phyloP scores from a whole-genome alignment of 2,329 filamentous ascomycete genomes.

The Talaromyces sp. region DNA sequence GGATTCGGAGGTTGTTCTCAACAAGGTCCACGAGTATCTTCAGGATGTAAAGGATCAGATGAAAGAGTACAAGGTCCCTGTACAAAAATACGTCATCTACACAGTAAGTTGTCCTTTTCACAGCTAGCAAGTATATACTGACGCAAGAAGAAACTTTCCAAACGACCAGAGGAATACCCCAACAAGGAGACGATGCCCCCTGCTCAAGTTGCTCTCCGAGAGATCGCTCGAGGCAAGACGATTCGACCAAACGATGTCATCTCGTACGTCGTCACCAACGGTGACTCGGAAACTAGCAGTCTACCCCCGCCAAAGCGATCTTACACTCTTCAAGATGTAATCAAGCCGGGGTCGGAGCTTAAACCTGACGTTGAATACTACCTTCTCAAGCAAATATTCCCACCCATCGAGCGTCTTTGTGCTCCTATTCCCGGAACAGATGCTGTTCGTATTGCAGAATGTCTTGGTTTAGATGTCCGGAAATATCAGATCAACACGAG shows the following conservation, averaged over 20 bases:
- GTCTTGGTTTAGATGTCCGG: conserved; percentile 81
- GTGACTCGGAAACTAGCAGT: conserved; percentile 56
- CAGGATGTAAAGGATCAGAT: conserved; percentile 79
- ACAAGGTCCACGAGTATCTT: conserved; percentile 89
- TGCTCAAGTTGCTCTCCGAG: conserved; percentile 87
- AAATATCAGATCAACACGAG: conserved; percentile 72
- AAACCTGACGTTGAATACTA: conserved; percentile 96
- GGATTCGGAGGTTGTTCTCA: conserved; percentile 79
- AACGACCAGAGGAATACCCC: conserved; percentile 86
- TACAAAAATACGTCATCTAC: conserved; percentile 92
- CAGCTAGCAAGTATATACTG: neutral
- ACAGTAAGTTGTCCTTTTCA: conserved; percentile 45
- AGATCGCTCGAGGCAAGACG: conserved; percentile 77
- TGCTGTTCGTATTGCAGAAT: conserved; percentile 81
- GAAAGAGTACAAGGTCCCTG: conserved; percentile 68
- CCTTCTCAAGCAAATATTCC: conserved; percentile 95
- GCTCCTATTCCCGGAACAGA: conserved; percentile 93
- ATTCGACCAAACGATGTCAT: conserved; percentile 94
- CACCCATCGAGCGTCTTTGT: conserved; percentile 93
- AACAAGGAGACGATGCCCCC: conserved; percentile 95
- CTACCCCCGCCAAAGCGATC: conserved; percentile 75
- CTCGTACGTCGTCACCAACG: conserved; percentile 80
- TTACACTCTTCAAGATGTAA: conserved; percentile 76
- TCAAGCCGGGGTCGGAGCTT: conserved; percentile 68
- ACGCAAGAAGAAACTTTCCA: conserved; percentile 70